Evolutionary conservation across 2,329 filamentous ascomycete species (phyloP).

Genomic region (Ceratocystis cubensis): DNA sequence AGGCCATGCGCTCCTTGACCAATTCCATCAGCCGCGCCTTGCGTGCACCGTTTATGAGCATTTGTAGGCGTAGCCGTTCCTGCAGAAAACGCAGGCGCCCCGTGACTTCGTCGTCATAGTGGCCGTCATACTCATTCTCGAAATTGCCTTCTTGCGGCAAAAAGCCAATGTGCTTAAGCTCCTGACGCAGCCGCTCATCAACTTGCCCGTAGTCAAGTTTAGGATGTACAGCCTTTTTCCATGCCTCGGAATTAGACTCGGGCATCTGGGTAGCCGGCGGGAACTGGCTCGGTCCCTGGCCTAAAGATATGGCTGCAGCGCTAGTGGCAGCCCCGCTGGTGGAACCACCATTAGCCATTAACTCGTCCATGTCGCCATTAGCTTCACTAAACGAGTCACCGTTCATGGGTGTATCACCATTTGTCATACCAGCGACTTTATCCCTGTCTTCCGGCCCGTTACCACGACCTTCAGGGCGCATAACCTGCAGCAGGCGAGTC

Average conservation of each 20-base stretch:
- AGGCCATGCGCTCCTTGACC: constrained; percentile 82
- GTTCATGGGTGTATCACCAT: constrained; percentile 30
- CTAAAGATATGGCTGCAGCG: not conserved
- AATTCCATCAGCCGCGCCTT: constrained; percentile 79
- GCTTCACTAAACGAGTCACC: constrained; percentile 16
- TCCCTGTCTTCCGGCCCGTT: constrained; percentile 39
- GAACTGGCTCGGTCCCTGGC: constrained; percentile 26
- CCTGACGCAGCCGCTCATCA: constrained; percentile 82
- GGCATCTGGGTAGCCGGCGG: constrained; percentile 69
- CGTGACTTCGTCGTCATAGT: constrained; percentile 88
- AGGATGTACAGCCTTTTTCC: constrained; percentile 62
- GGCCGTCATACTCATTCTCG: constrained; percentile 69
- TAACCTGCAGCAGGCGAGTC: constrained; percentile 63
- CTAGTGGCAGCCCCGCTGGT: not conserved
- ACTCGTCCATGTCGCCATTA: constrained; percentile 33
- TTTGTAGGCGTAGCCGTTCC: constrained; percentile 65
- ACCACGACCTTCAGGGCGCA: constrained; percentile 61
- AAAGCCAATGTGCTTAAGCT: constrained; percentile 82
- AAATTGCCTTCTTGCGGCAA: constrained; percentile 49
- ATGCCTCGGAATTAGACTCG: constrained; percentile 61
- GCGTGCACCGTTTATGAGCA: constrained; percentile 77
- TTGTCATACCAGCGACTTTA: constrained; percentile 33
- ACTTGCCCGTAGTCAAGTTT: constrained; percentile 77
- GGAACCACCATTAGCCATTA: not conserved
- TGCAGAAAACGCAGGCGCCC: constrained; percentile 80